Evolutionary conservation across 2,329 filamentous ascomycete species (phyloP).

Genomic region (Periconia digitata): DNA sequence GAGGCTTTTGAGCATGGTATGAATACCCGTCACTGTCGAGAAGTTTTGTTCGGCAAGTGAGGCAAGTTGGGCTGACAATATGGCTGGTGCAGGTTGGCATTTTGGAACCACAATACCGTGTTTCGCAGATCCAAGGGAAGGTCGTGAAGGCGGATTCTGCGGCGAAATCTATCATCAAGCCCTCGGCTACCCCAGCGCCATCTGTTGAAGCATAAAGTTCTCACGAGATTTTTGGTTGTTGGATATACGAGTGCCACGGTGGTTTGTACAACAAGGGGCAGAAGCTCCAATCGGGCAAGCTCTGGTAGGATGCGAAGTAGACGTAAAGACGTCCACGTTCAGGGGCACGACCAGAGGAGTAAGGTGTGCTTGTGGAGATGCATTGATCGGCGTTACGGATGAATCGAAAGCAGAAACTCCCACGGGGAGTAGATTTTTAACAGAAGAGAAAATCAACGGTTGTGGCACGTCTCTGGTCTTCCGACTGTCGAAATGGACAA

Average conservation of each 20-base stretch:
- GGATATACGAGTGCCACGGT: background rate
- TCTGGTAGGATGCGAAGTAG: background rate
- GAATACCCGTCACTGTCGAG: background rate
- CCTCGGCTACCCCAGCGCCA: slow-evolving; percentile 1
- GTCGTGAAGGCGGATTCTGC: slow-evolving; percentile 33
- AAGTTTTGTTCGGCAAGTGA: too few species aligned
- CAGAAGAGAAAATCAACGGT: background rate
- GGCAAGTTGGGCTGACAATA: slow-evolving; percentile 2
- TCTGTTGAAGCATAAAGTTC: background rate
- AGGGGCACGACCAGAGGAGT: background rate
- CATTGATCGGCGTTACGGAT: slow-evolving; percentile 11
- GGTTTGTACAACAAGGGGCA: background rate
- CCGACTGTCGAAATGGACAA: background rate
- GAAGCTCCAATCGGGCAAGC: too few species aligned
- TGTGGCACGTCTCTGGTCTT: background rate
- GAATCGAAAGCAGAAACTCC: background rate
- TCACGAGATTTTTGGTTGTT: background rate
- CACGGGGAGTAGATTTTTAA: background rate
- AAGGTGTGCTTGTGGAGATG: background rate
- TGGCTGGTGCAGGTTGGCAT: slow-evolving; percentile 30
- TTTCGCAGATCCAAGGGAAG: slow-evolving; percentile 34
- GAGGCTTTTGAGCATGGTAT: slow-evolving; percentile 77
- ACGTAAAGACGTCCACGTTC: too few species aligned
- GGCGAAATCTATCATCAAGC: slow-evolving; percentile 30
- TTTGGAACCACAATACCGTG: slow-evolving; percentile 40